Conservation (phyloP, 768 basidiomycete species). For the Macrolepiota dolichaula region DNA sequence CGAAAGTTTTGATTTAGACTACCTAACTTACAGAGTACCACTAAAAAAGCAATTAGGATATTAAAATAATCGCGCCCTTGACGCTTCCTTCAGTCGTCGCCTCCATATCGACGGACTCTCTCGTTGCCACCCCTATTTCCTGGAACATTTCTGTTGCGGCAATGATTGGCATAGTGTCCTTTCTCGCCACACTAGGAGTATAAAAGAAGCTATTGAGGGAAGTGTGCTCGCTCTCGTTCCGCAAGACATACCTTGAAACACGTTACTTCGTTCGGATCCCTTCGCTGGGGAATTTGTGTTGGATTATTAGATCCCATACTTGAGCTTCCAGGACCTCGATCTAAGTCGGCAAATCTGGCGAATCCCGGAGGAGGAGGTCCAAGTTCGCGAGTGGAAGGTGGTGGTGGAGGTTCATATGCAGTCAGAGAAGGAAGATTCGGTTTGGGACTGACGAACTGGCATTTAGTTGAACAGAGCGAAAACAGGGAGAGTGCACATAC, state of each 20-base stretch:
- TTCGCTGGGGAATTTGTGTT: slow-evolving; percentile 40
- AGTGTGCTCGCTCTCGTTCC: background rate
- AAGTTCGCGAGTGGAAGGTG: slow-evolving; percentile 72
- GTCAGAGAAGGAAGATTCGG: slow-evolving; percentile 64
- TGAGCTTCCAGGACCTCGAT: slow-evolving; percentile 44
- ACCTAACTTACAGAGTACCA: background rate
- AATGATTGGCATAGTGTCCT: slow-evolving; percentile 95
- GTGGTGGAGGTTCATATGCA: slow-evolving; percentile 75
- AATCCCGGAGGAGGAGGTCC: slow-evolving; percentile 93
- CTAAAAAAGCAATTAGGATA: background rate
- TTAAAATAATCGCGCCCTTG: background rate
- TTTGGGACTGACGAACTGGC: slow-evolving; percentile 58
- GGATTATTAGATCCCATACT: slow-evolving; percentile 22
- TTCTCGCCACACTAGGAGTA: slow-evolving; percentile 74
- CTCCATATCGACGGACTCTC: slow-evolving; percentile 31
- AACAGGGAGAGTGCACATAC: slow-evolving; percentile 49
- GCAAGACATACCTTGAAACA: slow-evolving; percentile 72
- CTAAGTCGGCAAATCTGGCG: slow-evolving; percentile 78
- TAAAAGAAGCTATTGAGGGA: slow-evolving; percentile 10
- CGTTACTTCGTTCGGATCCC: slow-evolving; percentile 79
- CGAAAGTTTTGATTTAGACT: background rate
- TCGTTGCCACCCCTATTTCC: slow-evolving; percentile 87
- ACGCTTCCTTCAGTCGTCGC: slow-evolving; percentile 14
- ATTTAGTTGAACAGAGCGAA: slow-evolving; percentile 11
- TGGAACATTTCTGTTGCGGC: slow-evolving; percentile 86